Evolutionary conservation across 441 rosid species (phyloP).

Genomic region (Populus hybrid): DNA sequence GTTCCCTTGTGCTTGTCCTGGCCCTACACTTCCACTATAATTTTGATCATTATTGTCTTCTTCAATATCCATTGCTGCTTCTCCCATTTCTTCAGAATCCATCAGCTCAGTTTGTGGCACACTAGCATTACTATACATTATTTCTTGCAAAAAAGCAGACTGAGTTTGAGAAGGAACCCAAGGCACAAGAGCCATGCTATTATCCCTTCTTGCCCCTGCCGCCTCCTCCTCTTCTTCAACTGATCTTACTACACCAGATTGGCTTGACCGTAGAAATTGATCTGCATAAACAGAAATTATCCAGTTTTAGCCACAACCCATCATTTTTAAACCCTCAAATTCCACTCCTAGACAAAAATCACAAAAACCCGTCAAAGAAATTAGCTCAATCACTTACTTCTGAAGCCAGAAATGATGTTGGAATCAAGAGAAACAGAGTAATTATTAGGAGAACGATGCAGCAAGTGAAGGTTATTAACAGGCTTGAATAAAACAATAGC

Average conservation of each 20-base stretch:
- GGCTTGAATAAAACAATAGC: too few species aligned
- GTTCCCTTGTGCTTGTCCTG: slow-evolving; percentile 15
- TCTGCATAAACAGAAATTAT: slow-evolving; percentile 27
- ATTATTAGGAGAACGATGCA: too few species aligned
- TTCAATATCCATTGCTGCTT: slow-evolving; percentile 64
- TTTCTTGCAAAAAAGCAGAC: slow-evolving; percentile 5
- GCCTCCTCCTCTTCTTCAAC: slow-evolving; percentile 23
- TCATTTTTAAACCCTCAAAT: neutral
- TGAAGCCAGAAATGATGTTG: too few species aligned
- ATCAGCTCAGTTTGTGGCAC: slow-evolving; percentile 17
- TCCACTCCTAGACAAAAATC: neutral
- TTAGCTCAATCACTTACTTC: too few species aligned
- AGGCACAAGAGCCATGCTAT: slow-evolving; percentile 48
- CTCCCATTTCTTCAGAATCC: slow-evolving; percentile 51
- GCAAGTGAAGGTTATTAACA: too few species aligned
- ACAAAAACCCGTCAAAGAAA: neutral
- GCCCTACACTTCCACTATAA: neutral
- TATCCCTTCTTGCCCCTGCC: slow-evolving; percentile 6
- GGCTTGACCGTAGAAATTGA: slow-evolving; percentile 25
- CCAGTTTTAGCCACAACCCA: neutral
- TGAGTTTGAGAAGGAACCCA: slow-evolving; percentile 43
- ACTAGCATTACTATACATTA: neutral
- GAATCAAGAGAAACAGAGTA: too few species aligned
- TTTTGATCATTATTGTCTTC: slow-evolving; percentile 10
- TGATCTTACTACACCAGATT: slow-evolving; percentile 8